Evolutionary conservation across 2,329 filamentous ascomycete species (phyloP).

Genomic region (Didymella arachidicola): DNA sequence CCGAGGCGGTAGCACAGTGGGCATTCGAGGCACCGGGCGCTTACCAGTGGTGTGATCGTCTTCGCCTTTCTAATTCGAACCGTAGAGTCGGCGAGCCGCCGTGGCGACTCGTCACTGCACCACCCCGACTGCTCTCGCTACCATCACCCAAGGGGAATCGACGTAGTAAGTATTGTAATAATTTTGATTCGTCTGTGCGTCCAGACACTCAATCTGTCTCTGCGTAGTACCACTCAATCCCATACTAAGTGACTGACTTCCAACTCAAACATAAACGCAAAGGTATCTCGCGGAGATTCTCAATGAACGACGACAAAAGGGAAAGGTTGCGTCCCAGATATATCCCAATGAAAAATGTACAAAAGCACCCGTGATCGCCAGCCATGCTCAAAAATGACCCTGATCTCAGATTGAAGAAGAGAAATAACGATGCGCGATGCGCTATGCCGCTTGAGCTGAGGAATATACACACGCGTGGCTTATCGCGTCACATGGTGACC

Average conservation of each 20-base stretch:
- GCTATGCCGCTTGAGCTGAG: conserved; percentile 27
- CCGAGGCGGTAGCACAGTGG: conserved; percentile 1
- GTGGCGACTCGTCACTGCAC: background rate
- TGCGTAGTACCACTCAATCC: background rate
- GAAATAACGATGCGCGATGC: conserved; percentile 17
- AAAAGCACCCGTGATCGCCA: conserved; percentile 33
- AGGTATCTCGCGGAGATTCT: conserved; percentile 23
- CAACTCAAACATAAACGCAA: conserved; percentile 12
- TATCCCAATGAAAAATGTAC: conserved; percentile 35
- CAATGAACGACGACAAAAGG: conserved; percentile 17
- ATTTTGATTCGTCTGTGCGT: conserved; percentile 6
- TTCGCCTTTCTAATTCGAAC: background rate
- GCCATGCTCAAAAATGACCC: conserved; percentile 26
- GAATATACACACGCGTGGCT: conserved; percentile 23
- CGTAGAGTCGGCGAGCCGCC: conserved; percentile 1
- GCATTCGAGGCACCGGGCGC: conserved; percentile 1
- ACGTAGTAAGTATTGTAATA: background rate
- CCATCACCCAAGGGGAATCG: background rate
- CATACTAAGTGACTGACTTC: conserved; percentile 19
- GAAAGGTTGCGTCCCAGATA: conserved; percentile 9
- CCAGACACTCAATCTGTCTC: conserved; percentile 5
- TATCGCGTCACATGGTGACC: conserved; percentile 41
- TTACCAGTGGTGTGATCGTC: background rate
- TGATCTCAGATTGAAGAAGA: conserved; percentile 32
- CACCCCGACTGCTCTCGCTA: background rate